Evolutionary conservation across 108 stramenopile species (phyloP).

Genomic region (Phaeodactylum tricornutum): DNA sequence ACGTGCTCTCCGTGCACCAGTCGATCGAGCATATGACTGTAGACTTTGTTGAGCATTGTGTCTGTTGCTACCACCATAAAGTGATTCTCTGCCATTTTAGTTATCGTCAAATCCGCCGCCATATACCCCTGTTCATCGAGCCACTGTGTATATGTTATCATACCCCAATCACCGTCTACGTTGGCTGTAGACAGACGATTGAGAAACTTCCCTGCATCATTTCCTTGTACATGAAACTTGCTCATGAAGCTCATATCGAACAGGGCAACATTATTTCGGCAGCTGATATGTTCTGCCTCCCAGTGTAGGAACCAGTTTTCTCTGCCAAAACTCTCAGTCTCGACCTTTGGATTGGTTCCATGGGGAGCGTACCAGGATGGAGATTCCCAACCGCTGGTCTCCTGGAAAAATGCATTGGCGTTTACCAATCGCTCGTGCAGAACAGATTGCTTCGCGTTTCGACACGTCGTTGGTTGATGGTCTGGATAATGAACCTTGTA

Average conservation of each 20-base stretch:
- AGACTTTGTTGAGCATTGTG: slow-evolving; percentile 66
- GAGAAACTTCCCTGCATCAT: slow-evolving; percentile 52
- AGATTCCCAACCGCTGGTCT: slow-evolving; percentile 66
- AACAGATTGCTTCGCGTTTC: slow-evolving; percentile 35
- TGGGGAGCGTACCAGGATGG: slow-evolving; percentile 33
- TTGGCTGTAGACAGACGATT: slow-evolving; percentile 61
- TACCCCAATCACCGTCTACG: slow-evolving; percentile 27
- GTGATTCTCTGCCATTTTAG: slow-evolving; percentile 33
- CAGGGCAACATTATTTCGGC: slow-evolving; percentile 45
- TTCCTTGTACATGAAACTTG: slow-evolving; percentile 56
- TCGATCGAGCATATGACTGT: slow-evolving; percentile 28
- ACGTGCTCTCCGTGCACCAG: slow-evolving; percentile 20
- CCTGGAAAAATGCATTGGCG: slow-evolving; percentile 34
- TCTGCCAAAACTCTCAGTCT: slow-evolving; percentile 33
- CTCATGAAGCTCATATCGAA: slow-evolving; percentile 86
- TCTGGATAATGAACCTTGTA: slow-evolving; percentile 61
- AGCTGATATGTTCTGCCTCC: slow-evolving; percentile 48
- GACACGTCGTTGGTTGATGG: slow-evolving; percentile 31
- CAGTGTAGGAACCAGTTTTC: slow-evolving; percentile 33
- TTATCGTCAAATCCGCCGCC: slow-evolving; percentile 73
- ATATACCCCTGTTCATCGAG: slow-evolving; percentile 44
- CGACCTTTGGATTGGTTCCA: not conserved
- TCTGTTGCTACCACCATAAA: slow-evolving; percentile 73
- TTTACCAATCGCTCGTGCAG: slow-evolving; percentile 34
- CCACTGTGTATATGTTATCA: slow-evolving; percentile 71